phyloP scores from a whole-genome alignment of 2,329 filamentous ascomycete genomes.

The Neonectria neomacrospora region DNA sequence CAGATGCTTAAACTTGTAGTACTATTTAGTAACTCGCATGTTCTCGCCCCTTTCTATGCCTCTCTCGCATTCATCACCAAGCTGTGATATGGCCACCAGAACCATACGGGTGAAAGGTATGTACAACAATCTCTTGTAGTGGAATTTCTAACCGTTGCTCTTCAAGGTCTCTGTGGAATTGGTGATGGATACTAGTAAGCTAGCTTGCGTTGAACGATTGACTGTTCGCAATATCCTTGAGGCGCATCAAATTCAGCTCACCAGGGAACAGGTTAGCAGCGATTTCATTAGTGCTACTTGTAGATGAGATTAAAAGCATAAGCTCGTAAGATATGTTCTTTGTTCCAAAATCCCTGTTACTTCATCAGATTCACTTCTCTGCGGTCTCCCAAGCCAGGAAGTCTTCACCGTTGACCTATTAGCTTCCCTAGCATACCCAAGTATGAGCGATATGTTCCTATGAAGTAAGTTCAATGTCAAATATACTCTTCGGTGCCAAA shows the following conservation, averaged over 20 bases:
- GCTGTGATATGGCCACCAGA: slow-evolving; percentile 97
- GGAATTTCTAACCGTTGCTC: slow-evolving; percentile 89
- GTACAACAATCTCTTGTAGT: slow-evolving; percentile 92
- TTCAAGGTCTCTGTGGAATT: slow-evolving; percentile 92
- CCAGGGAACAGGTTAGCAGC: slow-evolving; percentile 89
- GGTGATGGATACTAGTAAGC: slow-evolving; percentile 90
- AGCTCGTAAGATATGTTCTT: slow-evolving; percentile 95
- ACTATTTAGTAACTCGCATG: too few species aligned
- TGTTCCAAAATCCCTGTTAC: slow-evolving; percentile 91
- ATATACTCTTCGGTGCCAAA: too few species aligned
- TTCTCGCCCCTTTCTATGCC: too few species aligned
- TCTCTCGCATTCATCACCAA: slow-evolving; percentile 66
- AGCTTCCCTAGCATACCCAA: too few species aligned
- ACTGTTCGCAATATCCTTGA: slow-evolving; percentile 83
- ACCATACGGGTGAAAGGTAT: slow-evolving; percentile 90
- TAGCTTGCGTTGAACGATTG: slow-evolving; percentile 92
- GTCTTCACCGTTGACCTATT: slow-evolving; percentile 98
- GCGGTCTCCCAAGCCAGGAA: slow-evolving; percentile 99
- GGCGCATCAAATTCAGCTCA: slow-evolving; percentile 95
- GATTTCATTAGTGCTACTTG: slow-evolving; percentile 76
- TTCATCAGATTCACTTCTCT: slow-evolving; percentile 92
- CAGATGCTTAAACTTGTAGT: too few species aligned
- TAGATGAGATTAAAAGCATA: slow-evolving; percentile 83
- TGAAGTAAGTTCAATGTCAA: too few species aligned
- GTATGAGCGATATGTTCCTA: too few species aligned